Conservation (phyloP, 73 alveolate species). For the Paramecium pentaurelia region DNA sequence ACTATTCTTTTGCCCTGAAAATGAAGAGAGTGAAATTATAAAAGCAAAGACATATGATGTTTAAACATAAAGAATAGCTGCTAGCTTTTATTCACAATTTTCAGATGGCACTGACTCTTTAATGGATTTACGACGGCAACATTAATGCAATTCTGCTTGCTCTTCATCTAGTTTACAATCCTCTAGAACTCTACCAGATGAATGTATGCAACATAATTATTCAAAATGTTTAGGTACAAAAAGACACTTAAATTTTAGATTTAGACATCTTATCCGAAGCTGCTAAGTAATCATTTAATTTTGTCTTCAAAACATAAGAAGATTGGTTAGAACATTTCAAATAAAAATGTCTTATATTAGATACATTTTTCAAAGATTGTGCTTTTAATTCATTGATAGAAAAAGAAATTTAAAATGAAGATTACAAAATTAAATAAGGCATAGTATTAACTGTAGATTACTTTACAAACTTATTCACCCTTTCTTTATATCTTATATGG, state of each 20-base stretch:
- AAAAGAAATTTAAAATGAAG: not conserved
- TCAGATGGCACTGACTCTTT: not conserved
- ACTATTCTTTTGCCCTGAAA: not conserved
- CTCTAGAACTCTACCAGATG: not conserved
- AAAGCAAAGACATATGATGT: conserved; percentile 3
- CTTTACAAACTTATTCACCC: not conserved
- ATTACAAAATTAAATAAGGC: not conserved
- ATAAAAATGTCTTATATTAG: not conserved
- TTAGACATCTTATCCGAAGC: not conserved
- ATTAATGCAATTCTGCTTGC: not conserved
- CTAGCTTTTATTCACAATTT: not conserved
- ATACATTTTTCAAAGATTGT: not conserved
- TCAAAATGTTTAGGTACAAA: not conserved
- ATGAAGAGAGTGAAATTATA: not conserved
- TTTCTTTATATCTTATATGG: not conserved
- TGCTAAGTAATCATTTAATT: not conserved
- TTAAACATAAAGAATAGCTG: not conserved
- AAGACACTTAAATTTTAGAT: not conserved
- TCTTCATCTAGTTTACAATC: not conserved
- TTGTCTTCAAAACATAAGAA: not conserved
- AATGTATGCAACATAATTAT: conserved; percentile 11
- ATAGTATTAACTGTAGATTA: not conserved
- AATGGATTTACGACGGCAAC: not conserved
- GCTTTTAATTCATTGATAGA: not conserved
- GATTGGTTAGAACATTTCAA: not conserved